Evolutionary conservation across 257 asterid genomes (phyloP), one percentile per base, ranked within the genome.

Genomic region (Knoxia roxburghii): DNA sequence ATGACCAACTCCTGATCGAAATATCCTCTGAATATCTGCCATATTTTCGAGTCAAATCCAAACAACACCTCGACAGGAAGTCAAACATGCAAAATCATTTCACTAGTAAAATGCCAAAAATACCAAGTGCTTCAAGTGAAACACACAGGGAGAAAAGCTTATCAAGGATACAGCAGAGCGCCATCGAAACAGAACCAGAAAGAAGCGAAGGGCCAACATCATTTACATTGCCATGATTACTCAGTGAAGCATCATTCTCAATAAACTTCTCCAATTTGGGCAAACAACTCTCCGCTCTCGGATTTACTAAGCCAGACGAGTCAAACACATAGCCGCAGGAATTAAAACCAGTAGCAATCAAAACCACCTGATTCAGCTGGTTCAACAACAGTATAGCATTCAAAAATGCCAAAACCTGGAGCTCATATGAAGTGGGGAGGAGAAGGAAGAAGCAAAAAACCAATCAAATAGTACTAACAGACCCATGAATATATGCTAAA

Each of bases 121-220:
- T 9, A 7, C 61, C 21, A 37, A 35, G 17, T 33, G n/a, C 49
- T 27, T 23, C 14, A 65, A 56, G 40, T 15, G 27, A 50, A 27
- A 30, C 48, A 33, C 12, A 30, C 41, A 72, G 4, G 1, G 49
- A 43, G 49, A 43, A 43, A 8, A 58, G 35, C 27, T 20, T 20
- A 41, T 14, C 15, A 45, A 81, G 96, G 96, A 92, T 92, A 92
- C 96, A 89, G 68, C 97, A 92, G n/a, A 92, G 81, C 11, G 98
- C 98, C 97, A 89, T 87, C 26, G 98, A 92, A 51, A 92, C 93
- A 63, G 97, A 86, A 61, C 97, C 97, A 27, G 97, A 87, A 30
- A 89, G 96, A 70, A 92, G 92, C 0, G 98, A 81, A 78, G 79
- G 77, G 41, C 89, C 85, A 14, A 86, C 86, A 39, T 90, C 91